Evolutionary conservation across 176 grass and related monocot genomes (phyloP), one percentile per base, ranked within the genome.

Genomic region (Musa troglodytarum): DNA sequence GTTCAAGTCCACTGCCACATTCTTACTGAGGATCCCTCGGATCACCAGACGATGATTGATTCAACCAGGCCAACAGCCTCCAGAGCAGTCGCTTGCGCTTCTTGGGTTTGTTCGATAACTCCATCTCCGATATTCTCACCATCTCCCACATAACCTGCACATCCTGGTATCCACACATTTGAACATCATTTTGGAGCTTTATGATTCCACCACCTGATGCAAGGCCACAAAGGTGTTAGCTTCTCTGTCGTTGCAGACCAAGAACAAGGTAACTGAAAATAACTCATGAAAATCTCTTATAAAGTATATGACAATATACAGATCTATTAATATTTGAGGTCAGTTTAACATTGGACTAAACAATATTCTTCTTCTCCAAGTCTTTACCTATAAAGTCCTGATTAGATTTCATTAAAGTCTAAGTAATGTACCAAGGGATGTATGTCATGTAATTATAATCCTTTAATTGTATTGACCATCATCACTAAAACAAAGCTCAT

Each of bases 91-190:
- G 12, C 17, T 70, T 70, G 11, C 68, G 34, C 34, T 70, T 70
- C 53, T 29, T 58, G 21, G 9, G 12, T 9, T 56, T 74, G 13
- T 29, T 16, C 57, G 72, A 54, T 9, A 58, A 57, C 7, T 74
- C 52, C 53, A 59, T 58, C 72, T 74, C 72, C 29, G 52, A 56
- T 43, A 15, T 24, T 11, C 26, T 54, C 16, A 74, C 53, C 51
- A 74, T 57, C 23, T 74, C 72, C 53, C 72, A 74, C 72, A 74
- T 74, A 15, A 57, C 50, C 26, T 74, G 51, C 72, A 74, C 72
- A 54, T 74, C 72, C 12, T 74, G 24, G 16, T 74, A 74, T 57
- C 72, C 72, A 56, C 72, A 74, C 52, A 57, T 74, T 74, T 57
- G 52, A 57, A 74, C 52, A 74, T 74, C 72, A 16, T 74, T 29